A percentile compares a stretch with the other conserved stretches of the same genome.
These are phyloP conservation scores for Fusarium sp. DNA, from an alignment of 2,329 filamentous ascomycete genomes.

Conservation along the genomic window DNA sequence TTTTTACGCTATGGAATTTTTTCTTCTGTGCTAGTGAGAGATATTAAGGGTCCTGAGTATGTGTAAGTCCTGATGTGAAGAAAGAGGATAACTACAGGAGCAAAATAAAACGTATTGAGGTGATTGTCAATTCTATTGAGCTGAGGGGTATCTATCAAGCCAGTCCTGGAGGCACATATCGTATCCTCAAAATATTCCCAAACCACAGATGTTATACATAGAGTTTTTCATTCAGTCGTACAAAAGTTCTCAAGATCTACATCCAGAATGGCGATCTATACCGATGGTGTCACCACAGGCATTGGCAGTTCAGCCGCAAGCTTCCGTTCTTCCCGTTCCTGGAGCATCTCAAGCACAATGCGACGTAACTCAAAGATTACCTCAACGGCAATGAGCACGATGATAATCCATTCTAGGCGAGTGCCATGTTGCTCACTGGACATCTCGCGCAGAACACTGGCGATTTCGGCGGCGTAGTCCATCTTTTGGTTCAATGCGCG, in stretches of 20 bases:
- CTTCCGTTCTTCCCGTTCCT: constrained; percentile 54
- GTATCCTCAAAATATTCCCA: constrained; percentile 8
- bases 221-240: constrained; percentile 18
- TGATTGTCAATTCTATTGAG: constrained; percentile 40
- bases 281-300: background rate
- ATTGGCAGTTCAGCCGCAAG: constrained; percentile 30
- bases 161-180: background rate
- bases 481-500: constrained; percentile 95
- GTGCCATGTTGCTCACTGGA: constrained; percentile 91
- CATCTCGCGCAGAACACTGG: constrained; percentile 86
- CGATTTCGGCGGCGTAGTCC: constrained; percentile 97
- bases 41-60: background rate
- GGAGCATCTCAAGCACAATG: constrained; percentile 72
- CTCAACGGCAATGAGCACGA: constrained; percentile 91
- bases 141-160: constrained; percentile 44
- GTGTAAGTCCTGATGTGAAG: background rate
- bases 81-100: background rate
- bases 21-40: background rate
- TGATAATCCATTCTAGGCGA: constrained; percentile 94
- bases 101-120: background rate
- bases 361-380: constrained; percentile 86
- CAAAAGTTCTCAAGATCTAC: background rate
- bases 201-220: constrained; percentile 7
- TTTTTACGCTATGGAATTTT: background rate
- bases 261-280: background rate